Evolutionary conservation across 352 stramenopile species (phyloP).

Genomic region (Globisporangium sylvaticum): DNA sequence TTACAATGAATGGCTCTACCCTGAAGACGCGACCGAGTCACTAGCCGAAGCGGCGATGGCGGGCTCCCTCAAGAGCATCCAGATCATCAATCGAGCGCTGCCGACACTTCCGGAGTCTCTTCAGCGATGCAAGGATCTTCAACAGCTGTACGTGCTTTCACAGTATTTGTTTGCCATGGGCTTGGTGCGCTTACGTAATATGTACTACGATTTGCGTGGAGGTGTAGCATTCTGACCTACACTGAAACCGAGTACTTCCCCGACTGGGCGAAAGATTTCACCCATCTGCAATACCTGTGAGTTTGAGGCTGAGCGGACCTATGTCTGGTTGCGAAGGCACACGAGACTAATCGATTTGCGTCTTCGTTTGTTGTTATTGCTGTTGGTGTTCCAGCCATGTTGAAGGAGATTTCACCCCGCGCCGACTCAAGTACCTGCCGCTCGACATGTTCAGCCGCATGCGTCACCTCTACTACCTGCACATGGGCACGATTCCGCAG

Average conservation of each 20-base stretch:
- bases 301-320: background rate
- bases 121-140: conserved; percentile 8
- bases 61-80: conserved; percentile 12
- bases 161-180: background rate
- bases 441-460: conserved; percentile 14
- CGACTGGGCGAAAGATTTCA: conserved; percentile 15
- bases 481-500: conserved; percentile 16
- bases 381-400: conserved; percentile 10
- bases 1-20: conserved; percentile 18
- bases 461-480: conserved; percentile 11
- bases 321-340: background rate
- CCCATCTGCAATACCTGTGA: conserved; percentile 16
- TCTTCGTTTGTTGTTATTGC: background rate
- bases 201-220: background rate
- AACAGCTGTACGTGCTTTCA: conserved; percentile 15
- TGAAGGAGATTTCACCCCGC: conserved; percentile 16
- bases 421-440: conserved; percentile 15
- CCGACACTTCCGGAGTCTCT: conserved; percentile 14
- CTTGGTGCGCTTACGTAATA: background rate
- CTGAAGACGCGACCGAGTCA: conserved; percentile 11
- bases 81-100: conserved; percentile 21
- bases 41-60: conserved; percentile 4
- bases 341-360: background rate
- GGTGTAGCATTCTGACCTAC: conserved; percentile 18
- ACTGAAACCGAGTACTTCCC: conserved; percentile 17